Base-by-base conservation (phyloP, 352 stramenopile species). In the Phytophthora rubi region DNA sequence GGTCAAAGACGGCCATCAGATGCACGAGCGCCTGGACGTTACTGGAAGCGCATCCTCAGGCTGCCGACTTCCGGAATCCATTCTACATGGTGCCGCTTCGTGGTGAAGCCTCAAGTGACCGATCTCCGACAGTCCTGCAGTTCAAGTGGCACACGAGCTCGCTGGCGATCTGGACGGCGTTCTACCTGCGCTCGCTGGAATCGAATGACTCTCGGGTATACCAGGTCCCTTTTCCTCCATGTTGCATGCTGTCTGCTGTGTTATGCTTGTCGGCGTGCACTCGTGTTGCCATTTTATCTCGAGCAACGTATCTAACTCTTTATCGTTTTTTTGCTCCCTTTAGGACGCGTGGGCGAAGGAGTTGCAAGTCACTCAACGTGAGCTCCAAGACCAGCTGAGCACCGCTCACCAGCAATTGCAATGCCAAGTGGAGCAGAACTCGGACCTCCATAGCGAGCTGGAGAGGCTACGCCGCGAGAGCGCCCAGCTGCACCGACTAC, bases 71-170 rank as follows among this genome's bases (percentile, higher is more conserved):
- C 55, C 56, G 75, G 52, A 95, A 94, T 72, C 82, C 88, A n/a
- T 96, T 95, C 53, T 94, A 86, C 62, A 83, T 94, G 44, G 58
- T 84, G 32, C 81, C 84, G 18, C 55, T 84, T 0, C 68, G 78
- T 35, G 71, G 69, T n/a, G 70, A 78, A 4, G 75, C 53, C 28
- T 64, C 65, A 4, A 65, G 56, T 0, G 83, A 91, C 57, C 86
- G 86, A 12, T 94, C 89, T 15, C 89, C 89, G 0, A 35, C 62
- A 1, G 85, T 95, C n/a, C 70, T 96, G 37, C 83, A 91, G 65
- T 94, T 90, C 77, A 93, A 93, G 59, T 96, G 89, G 89, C 89
- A 96, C 60, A 92, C 82, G 16, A 95, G 89, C 56, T 91, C 86
- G 2, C 61, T 96, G 44, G 79, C 79, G 16, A 92, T 95, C 59